Percentiles rank a stretch among this genome's conserved stretches.
These are phyloP conservation scores for Ascochyta koolunga DNA, from an alignment of 2,329 filamentous ascomycete species.

Conservation along the genomic window DNA sequence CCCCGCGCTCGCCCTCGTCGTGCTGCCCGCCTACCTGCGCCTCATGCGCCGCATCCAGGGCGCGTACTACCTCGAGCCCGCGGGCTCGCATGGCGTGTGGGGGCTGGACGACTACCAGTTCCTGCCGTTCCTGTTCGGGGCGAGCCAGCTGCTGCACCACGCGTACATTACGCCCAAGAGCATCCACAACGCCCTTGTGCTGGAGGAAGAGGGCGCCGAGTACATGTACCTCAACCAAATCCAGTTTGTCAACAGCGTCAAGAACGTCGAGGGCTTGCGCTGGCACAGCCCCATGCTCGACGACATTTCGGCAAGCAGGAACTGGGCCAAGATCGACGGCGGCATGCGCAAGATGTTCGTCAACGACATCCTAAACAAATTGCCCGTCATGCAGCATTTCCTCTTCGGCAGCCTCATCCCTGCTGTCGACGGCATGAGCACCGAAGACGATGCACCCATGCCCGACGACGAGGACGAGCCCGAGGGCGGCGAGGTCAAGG, in stretches of 20 bases:
- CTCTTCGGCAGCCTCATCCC: conserved; percentile 86
- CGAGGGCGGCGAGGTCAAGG: conserved; percentile 60
- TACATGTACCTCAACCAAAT: conserved; percentile 94
- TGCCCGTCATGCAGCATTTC: conserved; percentile 99
- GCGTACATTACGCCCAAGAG: conserved; percentile 56
- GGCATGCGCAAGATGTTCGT: conserved; percentile 98
- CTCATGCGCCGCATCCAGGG: conserved; percentile 89
- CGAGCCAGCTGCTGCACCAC: conserved; percentile 69
- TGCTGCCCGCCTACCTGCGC: conserved; percentile 81
- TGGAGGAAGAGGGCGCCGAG: conserved; percentile 84
- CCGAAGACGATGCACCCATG: conserved; percentile 58
- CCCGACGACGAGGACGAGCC: conserved; percentile 53
- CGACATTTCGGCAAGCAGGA: conserved; percentile 89
- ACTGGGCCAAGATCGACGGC: conserved; percentile 88
- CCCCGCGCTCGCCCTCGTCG: conserved; percentile 72
- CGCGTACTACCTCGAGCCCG: conserved; percentile 93
- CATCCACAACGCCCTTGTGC: conserved; percentile 85
- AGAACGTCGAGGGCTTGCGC: conserved; percentile 89
- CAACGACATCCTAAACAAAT: conserved; percentile 86
- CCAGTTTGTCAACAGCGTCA: conserved; percentile 91
- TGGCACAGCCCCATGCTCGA: conserved; percentile 99
- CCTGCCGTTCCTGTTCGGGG: conserved; percentile 59
- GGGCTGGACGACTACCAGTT: conserved; percentile 61
- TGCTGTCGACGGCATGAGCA: conserved; percentile 81
- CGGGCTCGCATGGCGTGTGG: conserved; percentile 60